Evolutionary conservation across 768 basidiomycete species (phyloP), one percentile per base, ranked within the genome.

Genomic region (Mrakia frigida): DNA sequence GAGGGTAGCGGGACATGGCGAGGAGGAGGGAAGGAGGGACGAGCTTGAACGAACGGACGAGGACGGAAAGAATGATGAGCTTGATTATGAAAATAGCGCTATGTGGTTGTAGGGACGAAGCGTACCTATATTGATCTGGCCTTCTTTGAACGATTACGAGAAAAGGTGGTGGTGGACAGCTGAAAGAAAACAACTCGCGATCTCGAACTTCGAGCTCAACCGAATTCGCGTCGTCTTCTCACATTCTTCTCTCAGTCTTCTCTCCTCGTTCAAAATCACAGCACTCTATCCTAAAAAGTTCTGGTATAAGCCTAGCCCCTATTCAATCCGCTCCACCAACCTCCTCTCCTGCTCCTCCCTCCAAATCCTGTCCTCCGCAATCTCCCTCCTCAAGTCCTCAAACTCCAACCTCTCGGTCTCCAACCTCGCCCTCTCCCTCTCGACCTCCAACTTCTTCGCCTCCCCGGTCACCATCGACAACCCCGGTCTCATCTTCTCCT

Each of bases 1-100:
- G 53, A 13, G 46, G 74, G 63, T 56, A 37, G 52, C 67, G 74
- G 3, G 74, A 75, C 74, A 75, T 75, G 52, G 39, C 9, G 14
- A 28, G 41, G 37, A 11, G 31, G 63, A 41, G 31, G 14, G 73
- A 31, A 16, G 41, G 25, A 13, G 21, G 69, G 56, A 18, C 3
- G 16, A 25, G 56, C 6, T n/a, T 25, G 56, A 56, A 25, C 56
- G n/a, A 25, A 25, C 1, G 13, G 52, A n/a, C 7, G 16, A 56
- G n/a, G 28, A 56, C 3, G 46, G 46, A 14, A 3, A 2, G 46
- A 50, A 50, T 3, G 46, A 21, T 50, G 46, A 50, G 46, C 46
- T 50, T 50, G 46, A 50, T 50, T 50, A 14, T 16, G 2, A 6
- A 14, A 18, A 2, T 3, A 6, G 21, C 16, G 4, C 16, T 2